Conservation (phyloP, 805 yeast genomes). For the Yamadazyma ubonensis region DNA sequence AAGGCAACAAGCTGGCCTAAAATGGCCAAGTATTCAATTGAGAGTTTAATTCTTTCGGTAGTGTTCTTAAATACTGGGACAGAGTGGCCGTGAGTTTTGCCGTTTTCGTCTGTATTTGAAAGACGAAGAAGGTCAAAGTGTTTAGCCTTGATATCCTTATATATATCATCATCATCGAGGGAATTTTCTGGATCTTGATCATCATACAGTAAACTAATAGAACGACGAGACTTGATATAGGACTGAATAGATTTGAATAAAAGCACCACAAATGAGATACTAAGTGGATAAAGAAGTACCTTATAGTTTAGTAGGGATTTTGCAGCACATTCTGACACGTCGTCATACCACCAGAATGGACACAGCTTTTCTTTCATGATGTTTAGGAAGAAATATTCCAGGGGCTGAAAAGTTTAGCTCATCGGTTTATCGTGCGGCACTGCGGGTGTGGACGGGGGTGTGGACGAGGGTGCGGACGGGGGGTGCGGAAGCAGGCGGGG, state of each 20-base stretch:
- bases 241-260: conserved; percentile 19
- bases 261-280: conserved; percentile 28
- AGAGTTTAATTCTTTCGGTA: conserved; percentile 55
- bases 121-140: conserved; percentile 66
- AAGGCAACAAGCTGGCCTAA: conserved; percentile 40
- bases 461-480: too few species aligned
- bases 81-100: conserved; percentile 58
- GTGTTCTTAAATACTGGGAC: conserved; percentile 47
- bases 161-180: conserved; percentile 5
- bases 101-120: conserved; percentile 54
- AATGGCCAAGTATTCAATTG: conserved; percentile 48
- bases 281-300: conserved; percentile 29
- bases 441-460: too few species aligned
- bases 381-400: too few species aligned
- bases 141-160: conserved; percentile 43
- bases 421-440: too few species aligned
- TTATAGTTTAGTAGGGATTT: conserved; percentile 33
- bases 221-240: too few species aligned
- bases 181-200: too few species aligned
- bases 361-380: too few species aligned
- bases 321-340: conserved; percentile 54
- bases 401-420: too few species aligned
- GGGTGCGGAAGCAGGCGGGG: too few species aligned
- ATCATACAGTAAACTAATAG: too few species aligned
- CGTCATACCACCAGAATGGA: conserved; percentile 58